phyloP scores from a whole-genome alignment of 768 basidiomycete genomes.

The Lentinus brumalis region DNA sequence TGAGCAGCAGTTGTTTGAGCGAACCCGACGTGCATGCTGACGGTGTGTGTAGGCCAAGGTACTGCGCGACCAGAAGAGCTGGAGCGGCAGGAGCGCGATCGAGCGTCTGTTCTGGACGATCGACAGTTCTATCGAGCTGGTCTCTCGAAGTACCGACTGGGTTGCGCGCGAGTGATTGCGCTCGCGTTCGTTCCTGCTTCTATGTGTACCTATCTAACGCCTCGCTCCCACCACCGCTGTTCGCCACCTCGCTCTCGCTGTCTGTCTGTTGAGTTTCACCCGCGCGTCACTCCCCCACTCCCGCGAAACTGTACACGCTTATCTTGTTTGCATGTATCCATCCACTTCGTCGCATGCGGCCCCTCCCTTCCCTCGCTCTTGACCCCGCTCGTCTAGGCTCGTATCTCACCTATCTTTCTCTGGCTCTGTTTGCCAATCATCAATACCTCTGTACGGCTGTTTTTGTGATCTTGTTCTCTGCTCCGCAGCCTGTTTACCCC shows the following conservation, averaged over 20 bases:
- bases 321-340: constrained; percentile 5
- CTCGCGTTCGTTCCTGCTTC: not conserved
- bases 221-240: too few relatives aligned
- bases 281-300: not conserved
- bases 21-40: not conserved
- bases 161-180: constrained; percentile 40
- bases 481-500: not conserved
- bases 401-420: constrained; percentile 1
- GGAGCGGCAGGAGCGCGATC: constrained; percentile 89
- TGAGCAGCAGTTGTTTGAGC: constrained; percentile 35
- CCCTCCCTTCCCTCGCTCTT: constrained; percentile 1
- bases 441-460: not conserved
- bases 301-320: not conserved
- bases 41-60: constrained; percentile 78
- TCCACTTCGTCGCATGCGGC: not conserved
- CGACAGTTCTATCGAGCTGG: constrained; percentile 87
- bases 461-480: constrained; percentile 4
- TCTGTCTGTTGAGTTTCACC: not conserved
- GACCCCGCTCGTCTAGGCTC: not conserved
- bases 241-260: not conserved
- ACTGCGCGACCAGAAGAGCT: constrained; percentile 91
- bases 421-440: not conserved
- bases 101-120: constrained; percentile 93
- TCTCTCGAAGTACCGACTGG: constrained; percentile 85
- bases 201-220: constrained; percentile 1